Base-by-base conservation (phyloP, 371 early-diverging fungal species). In the Blakeslea trispora region DNA sequence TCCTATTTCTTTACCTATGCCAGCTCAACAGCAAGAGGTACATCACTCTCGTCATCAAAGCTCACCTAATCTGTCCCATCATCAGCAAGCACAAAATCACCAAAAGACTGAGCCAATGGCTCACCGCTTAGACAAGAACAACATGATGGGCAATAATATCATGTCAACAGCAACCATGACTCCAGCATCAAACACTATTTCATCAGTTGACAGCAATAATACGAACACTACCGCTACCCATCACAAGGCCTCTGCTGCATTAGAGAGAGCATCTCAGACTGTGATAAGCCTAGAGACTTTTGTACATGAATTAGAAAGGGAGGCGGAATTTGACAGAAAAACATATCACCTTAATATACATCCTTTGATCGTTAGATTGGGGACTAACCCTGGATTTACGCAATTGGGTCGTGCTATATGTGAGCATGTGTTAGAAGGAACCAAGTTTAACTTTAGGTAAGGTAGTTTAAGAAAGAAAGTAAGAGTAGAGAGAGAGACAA, bases 401-500 rank as follows among this genome's bases (percentile, higher is more conserved):
- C 72, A 78, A 50, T 32, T 78, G 9, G 79, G 79, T n/a, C 66
- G 79, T 50, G 66, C 61, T 8, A 67, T 78, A 14, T 78, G 79
- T 48, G 79, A 75, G 50, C 66, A 60, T 24, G 69, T 78, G 19
- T 55, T 78, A 22, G 62, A 63, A 43, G 79, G 79, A 21, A 78
- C 79, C 15, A 71, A 68, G 15, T 78, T 72, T 55, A 78, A 78
- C 43, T 78, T 78, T 32, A 78, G 79, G 79, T 72, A 73, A 62
- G 51, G 8, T 24, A 8, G 28, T 15, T 18, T 15, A 53, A 14
- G 45, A 37, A 14, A 40, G 31, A 22, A 39, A 13, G 9, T 28
- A 17, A 18, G 35, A n/a, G 28, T 32, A 8, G 9, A 23, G 34
- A 28, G 28, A n/a, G n/a, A n/a, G 28, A 28, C 5, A 28, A 7